Conservation (phyloP, 768 basidiomycete genomes). For the Termitomyces bulborhizus region DNA sequence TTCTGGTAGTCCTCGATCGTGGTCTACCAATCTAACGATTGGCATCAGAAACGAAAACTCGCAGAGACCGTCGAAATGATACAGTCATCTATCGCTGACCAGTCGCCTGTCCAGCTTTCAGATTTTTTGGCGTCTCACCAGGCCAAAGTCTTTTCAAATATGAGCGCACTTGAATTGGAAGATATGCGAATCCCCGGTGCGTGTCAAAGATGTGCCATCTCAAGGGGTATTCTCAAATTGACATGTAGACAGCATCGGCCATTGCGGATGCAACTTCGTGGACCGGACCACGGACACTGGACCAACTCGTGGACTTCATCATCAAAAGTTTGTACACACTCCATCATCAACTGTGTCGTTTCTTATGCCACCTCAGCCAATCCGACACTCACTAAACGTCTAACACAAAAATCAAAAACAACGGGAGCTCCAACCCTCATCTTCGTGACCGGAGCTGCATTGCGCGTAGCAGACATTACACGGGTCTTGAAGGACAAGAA, state of each 20-base stretch:
- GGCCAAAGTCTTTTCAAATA: conserved; percentile 58
- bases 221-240: conserved; percentile 36
- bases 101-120: conserved; percentile 50
- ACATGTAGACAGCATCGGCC: conserved; percentile 55
- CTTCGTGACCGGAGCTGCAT: conserved; percentile 81
- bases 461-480: conserved; percentile 87
- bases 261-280: conserved; percentile 75
- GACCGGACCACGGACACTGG: conserved; percentile 65
- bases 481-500: conserved; percentile 63
- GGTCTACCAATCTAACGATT: not conserved
- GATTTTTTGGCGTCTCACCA: conserved; percentile 64
- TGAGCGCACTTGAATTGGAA: conserved; percentile 72
- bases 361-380: conserved; percentile 37
- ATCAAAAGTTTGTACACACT: conserved; percentile 46
- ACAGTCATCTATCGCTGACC: conserved; percentile 46
- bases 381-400: conserved; percentile 60
- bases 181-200: conserved; percentile 76
- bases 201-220: conserved; percentile 16
- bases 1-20: not conserved
- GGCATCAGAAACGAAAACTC: conserved; percentile 60
- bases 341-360: not conserved
- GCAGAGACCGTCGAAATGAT: conserved; percentile 32
- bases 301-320: conserved; percentile 72
- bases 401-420: conserved; percentile 70
- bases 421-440: conserved; percentile 85